Percentiles rank a stretch among this genome's conserved stretches.
These are phyloP conservation scores for Aspergillus egyptiacus DNA, from an alignment of 495 filamentous ascomycete species.

Conservation along the genomic window DNA sequence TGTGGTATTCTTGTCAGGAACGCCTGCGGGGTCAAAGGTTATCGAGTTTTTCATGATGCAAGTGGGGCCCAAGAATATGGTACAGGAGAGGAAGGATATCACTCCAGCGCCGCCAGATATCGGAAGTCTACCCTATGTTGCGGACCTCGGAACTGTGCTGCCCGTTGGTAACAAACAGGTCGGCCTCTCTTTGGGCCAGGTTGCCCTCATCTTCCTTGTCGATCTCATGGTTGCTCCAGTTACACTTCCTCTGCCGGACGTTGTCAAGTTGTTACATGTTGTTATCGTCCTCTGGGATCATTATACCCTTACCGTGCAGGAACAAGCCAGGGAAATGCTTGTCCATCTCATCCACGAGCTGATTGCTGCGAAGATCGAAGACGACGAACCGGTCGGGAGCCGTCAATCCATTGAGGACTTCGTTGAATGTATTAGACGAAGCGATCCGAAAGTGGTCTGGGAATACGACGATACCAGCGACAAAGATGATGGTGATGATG, in stretches of 20 bases:
- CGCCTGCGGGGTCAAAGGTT: constrained; percentile 83
- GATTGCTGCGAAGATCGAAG: constrained; percentile 83
- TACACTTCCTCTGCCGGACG: constrained; percentile 64
- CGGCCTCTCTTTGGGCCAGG: constrained; percentile 84
- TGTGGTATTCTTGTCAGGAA: constrained; percentile 89
- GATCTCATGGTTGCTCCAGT: constrained; percentile 94
- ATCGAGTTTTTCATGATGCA: constrained; percentile 89
- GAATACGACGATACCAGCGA: constrained; percentile 87
- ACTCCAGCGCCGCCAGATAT: constrained; percentile 68
- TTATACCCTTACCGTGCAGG: constrained; percentile 89
- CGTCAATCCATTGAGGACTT: constrained; percentile 77
- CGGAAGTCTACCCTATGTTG: constrained; percentile 74
- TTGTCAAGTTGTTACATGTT: constrained; percentile 82
- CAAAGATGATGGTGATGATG: constrained; percentile 58
- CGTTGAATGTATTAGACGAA: constrained; percentile 82
- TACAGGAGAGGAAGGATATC: constrained; percentile 72
- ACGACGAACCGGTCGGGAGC: constrained; percentile 56
- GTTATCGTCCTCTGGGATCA: constrained; percentile 95
- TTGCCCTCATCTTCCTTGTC: constrained; percentile 88
- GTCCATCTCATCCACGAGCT: constrained; percentile 97
- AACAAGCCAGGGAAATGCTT: constrained; percentile 95
- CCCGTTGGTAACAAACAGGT: constrained; percentile 86
- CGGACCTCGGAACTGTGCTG: constrained; percentile 70
- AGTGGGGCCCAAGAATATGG: constrained; percentile 86
- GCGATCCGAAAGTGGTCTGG: constrained; percentile 84